These are phyloP conservation scores for Fraxinus platypoda DNA, from an alignment of 305 asterid species.

Conservation along the genomic window DNA sequence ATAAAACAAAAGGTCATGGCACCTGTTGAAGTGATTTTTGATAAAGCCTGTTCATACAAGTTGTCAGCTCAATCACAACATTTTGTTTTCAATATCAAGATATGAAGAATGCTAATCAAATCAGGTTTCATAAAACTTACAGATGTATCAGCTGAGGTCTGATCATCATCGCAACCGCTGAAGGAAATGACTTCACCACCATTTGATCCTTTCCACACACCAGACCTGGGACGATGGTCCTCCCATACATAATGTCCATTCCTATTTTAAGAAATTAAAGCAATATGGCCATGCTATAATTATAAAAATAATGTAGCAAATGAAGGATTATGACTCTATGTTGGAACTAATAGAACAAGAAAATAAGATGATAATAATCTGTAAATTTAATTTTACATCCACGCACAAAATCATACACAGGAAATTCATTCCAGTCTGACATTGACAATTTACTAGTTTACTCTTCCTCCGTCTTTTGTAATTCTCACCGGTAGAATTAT, in stretches of 20 bases:
- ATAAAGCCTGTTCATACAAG: conserved; percentile 58
- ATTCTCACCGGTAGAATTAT: not conserved
- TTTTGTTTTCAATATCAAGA: not conserved
- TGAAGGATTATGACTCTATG: not conserved
- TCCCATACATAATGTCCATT: conserved; percentile 87
- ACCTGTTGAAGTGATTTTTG: conserved; percentile 88
- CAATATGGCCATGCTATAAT: conserved; percentile 12
- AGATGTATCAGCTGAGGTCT: conserved; percentile 94
- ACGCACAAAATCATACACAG: not conserved
- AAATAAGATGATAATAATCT: not conserved
- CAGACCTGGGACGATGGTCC: conserved; percentile 96
- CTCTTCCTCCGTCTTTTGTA: not conserved
- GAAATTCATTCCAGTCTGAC: not conserved
- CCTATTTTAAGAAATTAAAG: conserved; percentile 38
- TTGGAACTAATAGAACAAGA: conserved; percentile 1
- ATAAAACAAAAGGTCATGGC: conserved; percentile 94
- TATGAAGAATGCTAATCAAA: not conserved
- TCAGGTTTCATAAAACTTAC: conserved; percentile 41
- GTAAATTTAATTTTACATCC: not conserved
- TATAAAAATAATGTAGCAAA: not conserved
- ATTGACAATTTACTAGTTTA: not conserved
- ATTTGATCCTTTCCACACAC: conserved; percentile 82
- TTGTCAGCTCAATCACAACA: not conserved
- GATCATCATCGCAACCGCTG: conserved; percentile 94
- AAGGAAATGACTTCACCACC: conserved; percentile 93